Conservation (phyloP, 2,329 filamentous ascomycete genomes). For the Calycina marina region DNA sequence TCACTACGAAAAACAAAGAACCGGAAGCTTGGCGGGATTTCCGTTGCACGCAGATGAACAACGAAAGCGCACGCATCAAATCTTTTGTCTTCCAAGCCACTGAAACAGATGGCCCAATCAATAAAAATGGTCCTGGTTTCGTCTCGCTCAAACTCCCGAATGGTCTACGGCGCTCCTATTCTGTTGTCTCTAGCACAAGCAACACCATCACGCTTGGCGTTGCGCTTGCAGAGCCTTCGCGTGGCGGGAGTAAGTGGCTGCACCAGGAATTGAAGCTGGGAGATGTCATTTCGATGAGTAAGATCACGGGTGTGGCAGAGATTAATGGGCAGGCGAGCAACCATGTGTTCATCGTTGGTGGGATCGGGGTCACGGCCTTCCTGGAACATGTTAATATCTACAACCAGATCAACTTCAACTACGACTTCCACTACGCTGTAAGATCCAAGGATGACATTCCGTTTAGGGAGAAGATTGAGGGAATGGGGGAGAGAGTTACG, state of each 20-base stretch:
- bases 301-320: slow-evolving; percentile 34
- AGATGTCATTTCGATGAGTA: slow-evolving; percentile 34
- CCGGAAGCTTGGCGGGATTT: slow-evolving; percentile 24
- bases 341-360: slow-evolving; percentile 49
- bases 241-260: slow-evolving; percentile 46
- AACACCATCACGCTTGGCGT: slow-evolving; percentile 42
- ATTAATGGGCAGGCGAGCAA: slow-evolving; percentile 32
- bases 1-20: slow-evolving; percentile 17
- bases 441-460: slow-evolving; percentile 36
- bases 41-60: slow-evolving; percentile 31
- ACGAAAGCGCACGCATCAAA: slow-evolving; percentile 34
- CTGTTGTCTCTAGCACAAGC: slow-evolving; percentile 36
- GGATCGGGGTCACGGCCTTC: slow-evolving; percentile 54
- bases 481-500: slow-evolving; percentile 27
- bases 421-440: slow-evolving; percentile 44
- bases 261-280: slow-evolving; percentile 34
- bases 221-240: slow-evolving; percentile 36
- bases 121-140: slow-evolving; percentile 33
- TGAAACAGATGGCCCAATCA: slow-evolving; percentile 22
- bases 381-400: slow-evolving; percentile 31
- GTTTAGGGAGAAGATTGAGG: slow-evolving; percentile 33
- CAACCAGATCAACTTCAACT: slow-evolving; percentile 31
- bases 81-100: slow-evolving; percentile 32
- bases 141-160: slow-evolving; percentile 41
- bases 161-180: slow-evolving; percentile 43